Evolutionary conservation across 2,329 filamentous ascomycete genomes (phyloP), one percentile per base, ranked within the genome.

Genomic region (Cordyceps javanica): DNA sequence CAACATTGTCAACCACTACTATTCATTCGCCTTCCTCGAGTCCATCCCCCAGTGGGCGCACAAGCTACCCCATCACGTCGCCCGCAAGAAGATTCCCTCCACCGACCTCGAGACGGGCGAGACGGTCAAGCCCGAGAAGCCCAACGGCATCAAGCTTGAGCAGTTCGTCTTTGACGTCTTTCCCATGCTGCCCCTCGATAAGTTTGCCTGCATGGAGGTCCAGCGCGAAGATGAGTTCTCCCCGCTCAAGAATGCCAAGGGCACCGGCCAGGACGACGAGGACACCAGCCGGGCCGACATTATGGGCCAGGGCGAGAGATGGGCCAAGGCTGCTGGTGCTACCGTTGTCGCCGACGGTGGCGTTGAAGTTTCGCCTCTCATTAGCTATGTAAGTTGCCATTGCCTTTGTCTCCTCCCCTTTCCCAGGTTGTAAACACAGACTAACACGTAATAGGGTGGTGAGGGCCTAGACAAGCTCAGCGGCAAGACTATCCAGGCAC

Each of bases 1-100:
- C 69, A 99, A 99, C 79, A 99, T 99, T 66, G 94, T 99, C 77
- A 99, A 99, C 81, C 94, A 99, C 82, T 99, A 97, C 83, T 99
- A 99, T 79, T 96, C 91, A 48, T 93, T 92, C 80, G 78, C 82
- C 64, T 97, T 97, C 82, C 82, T 99, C 50, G 89, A 96, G 73
- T 88, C 85, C 62, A 96, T 97, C 66, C 91, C 94, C 59, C 77
- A 85, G 66, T 97, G 91, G 90, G 86, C 84, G 19, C 82, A 91
- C 76, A 85, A 87, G 72, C 83, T 99, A 54, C 93, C 93, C 16
- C 94, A 97, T 73, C 94, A 99, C 79, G 87, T 99, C 62, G 94
- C 94, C 45, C 86, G 89, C 73, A 99, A 99, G 88, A 99, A 99
- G 89, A 99, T 99, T 62, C 92, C 93, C 11, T 87, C 84, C 70